Evolutionary conservation across 129 eudicot species (phyloP).

Genomic region (Gnaphalium uliginosum): DNA sequence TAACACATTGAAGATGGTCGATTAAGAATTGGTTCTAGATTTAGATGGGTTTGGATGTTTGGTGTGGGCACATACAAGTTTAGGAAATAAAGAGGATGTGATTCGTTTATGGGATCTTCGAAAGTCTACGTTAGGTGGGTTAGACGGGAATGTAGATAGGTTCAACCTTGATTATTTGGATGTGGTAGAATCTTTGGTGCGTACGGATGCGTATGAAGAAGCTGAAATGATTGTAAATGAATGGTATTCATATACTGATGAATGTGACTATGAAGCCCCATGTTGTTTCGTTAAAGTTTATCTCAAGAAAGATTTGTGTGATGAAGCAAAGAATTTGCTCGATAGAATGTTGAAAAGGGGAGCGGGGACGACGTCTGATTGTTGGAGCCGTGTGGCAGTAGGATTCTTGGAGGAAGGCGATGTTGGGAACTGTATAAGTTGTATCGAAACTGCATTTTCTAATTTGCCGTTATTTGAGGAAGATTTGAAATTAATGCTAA

Average conservation of each 20-base stretch:
- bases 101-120: slow-evolving; percentile 66
- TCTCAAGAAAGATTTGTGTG: slow-evolving; percentile 42
- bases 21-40: slow-evolving; percentile 46
- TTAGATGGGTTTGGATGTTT: slow-evolving; percentile 52
- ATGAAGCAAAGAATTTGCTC: slow-evolving; percentile 59
- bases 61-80: slow-evolving; percentile 56
- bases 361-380: slow-evolving; percentile 36
- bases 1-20: slow-evolving; percentile 52
- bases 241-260: slow-evolving; percentile 67
- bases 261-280: slow-evolving; percentile 63
- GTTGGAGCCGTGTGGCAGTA: slow-evolving; percentile 54
- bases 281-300: slow-evolving; percentile 38
- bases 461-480: slow-evolving; percentile 30
- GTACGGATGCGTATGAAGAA: slow-evolving; percentile 54
- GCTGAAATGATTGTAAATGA: slow-evolving; percentile 61
- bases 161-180: slow-evolving; percentile 57
- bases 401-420: slow-evolving; percentile 52
- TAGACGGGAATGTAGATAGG: background rate
- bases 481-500: slow-evolving; percentile 47
- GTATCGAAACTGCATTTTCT: slow-evolving; percentile 47
- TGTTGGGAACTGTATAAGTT: slow-evolving; percentile 34
- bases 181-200: slow-evolving; percentile 52
- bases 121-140: slow-evolving; percentile 42
- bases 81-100: slow-evolving; percentile 55
- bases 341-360: slow-evolving; percentile 31